Percentiles rank a stretch among this genome's conserved stretches.
These are phyloP conservation scores for Typha latifolia DNA, from an alignment of 176 grass and related monocot species.

Conservation along the genomic window DNA sequence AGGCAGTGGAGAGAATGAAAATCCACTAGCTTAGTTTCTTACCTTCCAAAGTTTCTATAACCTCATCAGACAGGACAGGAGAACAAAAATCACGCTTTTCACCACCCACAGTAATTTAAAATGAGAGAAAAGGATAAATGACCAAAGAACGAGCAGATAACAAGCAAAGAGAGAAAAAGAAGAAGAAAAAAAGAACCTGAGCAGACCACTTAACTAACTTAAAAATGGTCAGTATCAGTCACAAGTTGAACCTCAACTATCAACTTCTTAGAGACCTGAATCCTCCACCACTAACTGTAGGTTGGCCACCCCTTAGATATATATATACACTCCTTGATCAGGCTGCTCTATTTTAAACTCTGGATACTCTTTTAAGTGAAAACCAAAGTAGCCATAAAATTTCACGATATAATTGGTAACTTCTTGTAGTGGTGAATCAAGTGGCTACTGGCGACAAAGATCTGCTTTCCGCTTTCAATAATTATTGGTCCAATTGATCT, in stretches of 20 bases:
- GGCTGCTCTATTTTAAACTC: slow-evolving; percentile 21
- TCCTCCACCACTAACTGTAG: slow-evolving; percentile 28
- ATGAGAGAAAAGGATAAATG: slow-evolving; percentile 8
- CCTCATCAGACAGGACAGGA: slow-evolving; percentile 15
- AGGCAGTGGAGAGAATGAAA: slow-evolving; percentile 39
- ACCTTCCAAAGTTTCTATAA: slow-evolving; percentile 26
- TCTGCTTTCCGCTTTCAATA: slow-evolving; percentile 38
- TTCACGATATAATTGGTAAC: slow-evolving; percentile 18
- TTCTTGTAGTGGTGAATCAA: slow-evolving; percentile 18
- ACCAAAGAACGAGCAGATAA: not conserved
- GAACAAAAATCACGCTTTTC: slow-evolving; percentile 18
- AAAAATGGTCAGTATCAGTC: slow-evolving; percentile 53
- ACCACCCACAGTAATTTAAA: slow-evolving; percentile 23
- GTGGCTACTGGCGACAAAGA: slow-evolving; percentile 20
- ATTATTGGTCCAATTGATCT: slow-evolving; percentile 64
- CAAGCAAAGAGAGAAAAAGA: slow-evolving; percentile 14
- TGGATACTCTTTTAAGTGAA: slow-evolving; percentile 14
- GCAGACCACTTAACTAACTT: slow-evolving; percentile 31
- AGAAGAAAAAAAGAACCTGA: slow-evolving; percentile 28
- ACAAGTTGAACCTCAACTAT: slow-evolving; percentile 31
- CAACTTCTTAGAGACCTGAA: slow-evolving; percentile 30
- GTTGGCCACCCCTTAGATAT: slow-evolving; percentile 47
- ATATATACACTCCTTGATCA: slow-evolving; percentile 53
- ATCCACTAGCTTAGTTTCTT: slow-evolving; percentile 31
- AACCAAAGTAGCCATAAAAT: slow-evolving; percentile 12